Base-by-base conservation (phyloP, 768 basidiomycete genomes). In the Termitomyces sp. region DNA sequence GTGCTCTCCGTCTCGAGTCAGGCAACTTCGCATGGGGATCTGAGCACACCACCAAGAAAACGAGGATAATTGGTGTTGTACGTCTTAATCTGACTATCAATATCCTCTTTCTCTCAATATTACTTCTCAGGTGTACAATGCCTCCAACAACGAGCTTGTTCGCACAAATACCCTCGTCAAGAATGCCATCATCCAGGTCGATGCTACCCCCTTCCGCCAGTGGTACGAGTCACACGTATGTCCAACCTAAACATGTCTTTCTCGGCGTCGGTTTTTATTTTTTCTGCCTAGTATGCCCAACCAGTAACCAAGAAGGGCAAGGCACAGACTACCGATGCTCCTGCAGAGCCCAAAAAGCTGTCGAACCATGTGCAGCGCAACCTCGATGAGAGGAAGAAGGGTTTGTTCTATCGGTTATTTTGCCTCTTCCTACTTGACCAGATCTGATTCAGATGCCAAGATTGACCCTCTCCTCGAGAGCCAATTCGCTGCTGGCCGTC, bases 1-100 rank as follows among this genome's bases (percentile, higher is more conserved):
- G 97, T 64, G 97, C 97, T 51, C 87, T 99, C 58, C 92, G 97
- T 76, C 85, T 99, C 51, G 97, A 99, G 62, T 74, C 85, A 55
- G 97, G 97, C 60, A 99, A 98, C 84, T 99, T 93, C 75, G 96
- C 97, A 58, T 99, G 97, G 97, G 97, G 81, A 53, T 95, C 93
- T 42, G 97, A 98, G 77, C 83, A 90, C 71, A 78, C 86, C 60
- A 98, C 96, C 57, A 83, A 81, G 77, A 99, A 98, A 83, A 97
- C 96, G 45, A 87, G 97, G 68, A 82, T 99, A 70, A 91, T 98
- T 74, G 78, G 87, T 76, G 97, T 98, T 62, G 96, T 97, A 74
- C 70, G 90, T 85, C 26, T 38, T 8, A 15, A 42, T 22, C 22
- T 44, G 45, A 17, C 12, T 59, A 22, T 59, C 44, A 26, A 34